Evolutionary conservation across 1,284 basidiomycete genomes (phyloP), one percentile per base, ranked within the genome.

Genomic region (Xerocomus nothofagi): DNA sequence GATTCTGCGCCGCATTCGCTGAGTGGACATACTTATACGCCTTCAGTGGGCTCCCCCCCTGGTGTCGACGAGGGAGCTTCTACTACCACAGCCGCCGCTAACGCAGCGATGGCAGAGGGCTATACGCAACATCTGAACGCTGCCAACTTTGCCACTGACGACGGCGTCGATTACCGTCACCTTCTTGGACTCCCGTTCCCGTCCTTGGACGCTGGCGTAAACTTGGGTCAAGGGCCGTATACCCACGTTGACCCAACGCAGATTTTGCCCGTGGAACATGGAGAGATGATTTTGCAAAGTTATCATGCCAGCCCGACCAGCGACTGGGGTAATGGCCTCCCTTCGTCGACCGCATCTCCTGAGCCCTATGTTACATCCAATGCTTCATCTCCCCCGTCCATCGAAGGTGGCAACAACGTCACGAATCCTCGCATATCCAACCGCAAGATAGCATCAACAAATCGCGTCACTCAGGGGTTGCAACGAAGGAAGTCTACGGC

Each of bases 191-290:
- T 87, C 57, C 76, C 83, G 59, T 87, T 83, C 61, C 71, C 79
- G 23, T 69, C 71, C 48, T 65, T 82, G 51, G 77, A 82, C 53
- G 62, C 67, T 27, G 62, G 68, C 4, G 57, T 71, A 41, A 57
- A 60, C 45, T 57, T 72, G 38, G 66, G 66, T 34, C 77, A 77
- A 50, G 71, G 72, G 43, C 82, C 82, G 4, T 91, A 83, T 71
- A 93, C 91, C 27, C 88, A 91, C 67, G 88, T 95, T 54, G 90
- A 95, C 72, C 92, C 93, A 3, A 86, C 84, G 18, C 90, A 94
- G 68, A 88, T 93, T 41, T 72, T 93, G 46, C 77, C 83, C 9
- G 71, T 71, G 39, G 77, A 77, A 17, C 76, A 77, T 40, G 56
- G 60, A 37, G 75, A 74, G 24, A 69, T 71, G 45, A 66, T 72